phyloP scores from a whole-genome alignment of 176 grass and related monocot species.

The Guadua angustifolia region DNA sequence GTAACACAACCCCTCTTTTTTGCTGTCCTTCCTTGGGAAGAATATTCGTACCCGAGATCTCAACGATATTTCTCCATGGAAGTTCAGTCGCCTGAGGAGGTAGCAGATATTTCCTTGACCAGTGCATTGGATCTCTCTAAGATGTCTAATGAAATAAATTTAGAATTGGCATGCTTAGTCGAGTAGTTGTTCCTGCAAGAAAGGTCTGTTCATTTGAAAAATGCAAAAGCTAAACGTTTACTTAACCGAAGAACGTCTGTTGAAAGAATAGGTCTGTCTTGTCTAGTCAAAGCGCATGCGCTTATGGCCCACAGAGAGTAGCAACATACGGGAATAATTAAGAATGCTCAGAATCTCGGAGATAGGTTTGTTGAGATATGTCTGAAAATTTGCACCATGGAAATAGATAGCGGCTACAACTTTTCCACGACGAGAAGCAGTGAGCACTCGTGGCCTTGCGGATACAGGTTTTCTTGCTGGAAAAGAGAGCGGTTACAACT shows the following conservation, averaged over 20 bases:
- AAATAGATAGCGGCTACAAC: slow-evolving; percentile 19
- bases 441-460: neutral
- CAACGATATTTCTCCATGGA: neutral
- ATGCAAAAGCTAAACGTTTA: slow-evolving; percentile 23
- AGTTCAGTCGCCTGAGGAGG: neutral
- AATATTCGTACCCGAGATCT: slow-evolving; percentile 9
- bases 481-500: neutral
- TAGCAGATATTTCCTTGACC: neutral
- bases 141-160: slow-evolving; percentile 10
- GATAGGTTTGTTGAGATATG: slow-evolving; percentile 37
- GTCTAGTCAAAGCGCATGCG: slow-evolving; percentile 23
- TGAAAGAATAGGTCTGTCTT: slow-evolving; percentile 26
- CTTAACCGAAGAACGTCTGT: slow-evolving; percentile 22
- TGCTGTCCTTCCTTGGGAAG: neutral
- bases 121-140: slow-evolving; percentile 2
- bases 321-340: slow-evolving; percentile 31
- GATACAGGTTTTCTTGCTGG: neutral
- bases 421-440: slow-evolving; percentile 26
- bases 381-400: neutral
- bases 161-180: slow-evolving; percentile 32
- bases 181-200: slow-evolving; percentile 21
- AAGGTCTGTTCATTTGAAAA: neutral
- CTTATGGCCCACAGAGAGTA: neutral
- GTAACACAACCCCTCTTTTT: slow-evolving; percentile 31
- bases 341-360: slow-evolving; percentile 32